Percentiles rank a stretch among this genome's conserved stretches.
Conservation (phyloP, 1,139 yeast species). For the Pichia sp. region DNA sequence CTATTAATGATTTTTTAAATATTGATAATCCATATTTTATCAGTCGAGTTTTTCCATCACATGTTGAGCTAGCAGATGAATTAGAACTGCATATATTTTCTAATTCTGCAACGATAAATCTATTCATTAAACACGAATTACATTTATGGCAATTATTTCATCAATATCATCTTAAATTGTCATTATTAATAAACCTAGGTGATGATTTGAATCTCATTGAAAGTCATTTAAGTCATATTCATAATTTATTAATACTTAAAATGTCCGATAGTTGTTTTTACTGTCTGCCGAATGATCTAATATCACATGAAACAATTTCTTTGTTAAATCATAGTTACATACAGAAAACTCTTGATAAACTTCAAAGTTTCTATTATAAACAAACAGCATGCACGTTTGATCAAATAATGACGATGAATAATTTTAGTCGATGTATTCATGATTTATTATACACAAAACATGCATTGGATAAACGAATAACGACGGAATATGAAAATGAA, state of each 20-base stretch:
- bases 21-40: constrained; percentile 35
- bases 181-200: constrained; percentile 30
- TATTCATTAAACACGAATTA: constrained; percentile 16
- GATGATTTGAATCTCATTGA: constrained; percentile 23
- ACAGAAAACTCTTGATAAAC: neutral
- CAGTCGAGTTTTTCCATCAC: constrained; percentile 33
- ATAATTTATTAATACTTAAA: constrained; percentile 33
- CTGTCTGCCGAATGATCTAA: constrained; percentile 13
- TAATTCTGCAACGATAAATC: constrained; percentile 23
- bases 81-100: constrained; percentile 19
- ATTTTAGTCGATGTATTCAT: constrained; percentile 37
- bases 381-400: constrained; percentile 34
- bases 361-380: constrained; percentile 8
- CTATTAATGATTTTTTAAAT: constrained; percentile 31
- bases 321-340: constrained; percentile 11
- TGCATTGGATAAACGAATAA: constrained; percentile 15
- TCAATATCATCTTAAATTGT: constrained; percentile 26
- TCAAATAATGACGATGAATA: constrained; percentile 41
- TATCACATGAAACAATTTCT: constrained; percentile 15
- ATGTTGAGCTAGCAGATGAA: constrained; percentile 28
- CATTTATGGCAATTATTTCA: constrained; percentile 26
- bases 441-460: constrained; percentile 31
- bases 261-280: constrained; percentile 38
- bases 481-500: neutral
- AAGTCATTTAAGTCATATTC: constrained; percentile 10